phyloP scores from a whole-genome alignment of 768 basidiomycete genomes.

The Crucibulum laeve region DNA sequence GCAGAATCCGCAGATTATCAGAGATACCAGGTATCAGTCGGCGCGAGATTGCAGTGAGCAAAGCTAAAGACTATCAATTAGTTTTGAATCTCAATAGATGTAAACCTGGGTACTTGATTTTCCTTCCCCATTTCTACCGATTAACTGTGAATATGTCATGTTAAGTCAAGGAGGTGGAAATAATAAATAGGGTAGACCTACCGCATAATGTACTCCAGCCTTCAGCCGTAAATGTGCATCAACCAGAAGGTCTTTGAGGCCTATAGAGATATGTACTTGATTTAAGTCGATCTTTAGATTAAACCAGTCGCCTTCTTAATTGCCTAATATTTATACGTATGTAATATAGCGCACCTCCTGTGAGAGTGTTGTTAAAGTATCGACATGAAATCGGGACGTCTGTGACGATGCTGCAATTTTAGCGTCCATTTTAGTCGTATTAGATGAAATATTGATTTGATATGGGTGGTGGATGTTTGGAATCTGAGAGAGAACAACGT shows the following conservation, averaged over 20 bases:
- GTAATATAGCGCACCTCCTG: neutral
- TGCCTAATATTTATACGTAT: neutral
- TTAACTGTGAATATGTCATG: slow-evolving; percentile 33
- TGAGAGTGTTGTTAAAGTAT: neutral
- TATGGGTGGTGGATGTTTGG: no score
- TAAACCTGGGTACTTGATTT: slow-evolving; percentile 37
- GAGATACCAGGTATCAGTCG: slow-evolving; percentile 20
- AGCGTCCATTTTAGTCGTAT: no score
- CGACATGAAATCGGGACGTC: neutral
- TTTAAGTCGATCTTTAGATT: slow-evolving; percentile 42
- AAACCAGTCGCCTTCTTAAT: neutral
- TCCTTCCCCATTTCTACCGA: slow-evolving; percentile 54
- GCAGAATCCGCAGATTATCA: slow-evolving; percentile 26
- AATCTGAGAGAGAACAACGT: no score
- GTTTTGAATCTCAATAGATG: neutral
- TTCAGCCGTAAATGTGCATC: slow-evolving; percentile 52
- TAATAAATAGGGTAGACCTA: neutral
- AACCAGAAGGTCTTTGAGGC: slow-evolving; percentile 44
- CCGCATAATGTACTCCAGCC: slow-evolving; percentile 39
- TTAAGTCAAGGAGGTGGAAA: neutral
- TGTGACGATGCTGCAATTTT: neutral
- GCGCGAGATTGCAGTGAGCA: neutral
- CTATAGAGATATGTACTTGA: slow-evolving; percentile 47
- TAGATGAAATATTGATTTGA: no score
- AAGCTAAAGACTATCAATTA: neutral